Base-by-base conservation (phyloP, 2,329 filamentous ascomycete species). In the Penicillium crustosum region DNA sequence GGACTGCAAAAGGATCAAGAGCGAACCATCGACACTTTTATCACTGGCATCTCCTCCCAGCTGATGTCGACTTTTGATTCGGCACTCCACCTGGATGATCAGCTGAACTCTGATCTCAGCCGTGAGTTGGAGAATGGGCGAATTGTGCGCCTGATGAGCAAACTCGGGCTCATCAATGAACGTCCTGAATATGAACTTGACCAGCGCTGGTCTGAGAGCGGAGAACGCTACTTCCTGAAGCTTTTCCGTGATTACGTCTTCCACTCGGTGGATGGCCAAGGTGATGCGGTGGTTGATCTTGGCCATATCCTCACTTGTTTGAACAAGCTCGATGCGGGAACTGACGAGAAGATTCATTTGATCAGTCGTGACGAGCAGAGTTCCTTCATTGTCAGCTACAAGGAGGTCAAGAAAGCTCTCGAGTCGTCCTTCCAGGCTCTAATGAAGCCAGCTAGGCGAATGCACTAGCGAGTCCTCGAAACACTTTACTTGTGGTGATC, bases 161-260 rank as follows among this genome's bases (percentile, higher is more conserved):
- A 99, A 73, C 80, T 99, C 42, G 91, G 90, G 60, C 84, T 90
- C 57, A 86, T 99, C 71, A 94, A 94, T 69, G 94, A 99, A 74
- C 86, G 94, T 12, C 90, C 89, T 1, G 93, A 97, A 70, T 89
- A 89, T 61, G 89, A 91, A 53, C 86, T 87, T 41, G 89, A 93
- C 60, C 79, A 83, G 0, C 81, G 85, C 49, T 99, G 94, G 93
- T 90, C 91, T 5, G 93, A 97, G 74, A 94, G 90, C 48, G 93
- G 93, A 27, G 91, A 96, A 68, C 86, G 93, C 29, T 97, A 96
- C 73, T 89, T 91, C 71, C 81, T 99, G 63, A 97, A 96, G 77
- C 83, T 99, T 9, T 97, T 97, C 80, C 86, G 94, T 49, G 94
- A 99, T 76, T 97, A 95, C 68, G 91, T 97, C 41, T 99, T 97